These are phyloP conservation scores for Berberis vulgaris DNA, from an alignment of 164 flowering plant species.

Conservation along the genomic window DNA sequence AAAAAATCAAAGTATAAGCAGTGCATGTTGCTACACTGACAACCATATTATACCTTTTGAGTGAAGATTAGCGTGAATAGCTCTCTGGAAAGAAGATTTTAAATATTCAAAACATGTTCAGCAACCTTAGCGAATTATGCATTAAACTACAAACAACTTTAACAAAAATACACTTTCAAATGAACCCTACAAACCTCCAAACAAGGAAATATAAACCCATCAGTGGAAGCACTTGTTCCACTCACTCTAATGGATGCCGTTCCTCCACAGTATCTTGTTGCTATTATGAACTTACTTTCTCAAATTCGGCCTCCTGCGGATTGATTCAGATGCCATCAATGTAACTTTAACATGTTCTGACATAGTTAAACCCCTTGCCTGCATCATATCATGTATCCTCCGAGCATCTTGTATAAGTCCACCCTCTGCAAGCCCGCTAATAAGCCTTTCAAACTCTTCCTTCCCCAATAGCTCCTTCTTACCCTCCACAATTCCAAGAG, in stretches of 20 bases:
- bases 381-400: constrained; percentile 45
- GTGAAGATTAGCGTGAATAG: too few species aligned
- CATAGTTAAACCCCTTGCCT: constrained; percentile 42
- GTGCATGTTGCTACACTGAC: too few species aligned
- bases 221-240: neutral
- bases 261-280: neutral
- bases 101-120: too few species aligned
- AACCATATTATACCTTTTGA: too few species aligned
- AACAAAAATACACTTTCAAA: too few species aligned
- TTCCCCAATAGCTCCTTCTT: constrained; percentile 49
- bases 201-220: too few species aligned
- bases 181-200: too few species aligned
- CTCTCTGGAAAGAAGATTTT: too few species aligned
- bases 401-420: constrained; percentile 56
- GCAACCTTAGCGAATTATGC: too few species aligned
- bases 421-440: constrained; percentile 48
- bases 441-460: constrained; percentile 57
- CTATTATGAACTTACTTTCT: neutral
- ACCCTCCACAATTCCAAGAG: constrained; percentile 57
- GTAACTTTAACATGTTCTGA: constrained; percentile 35
- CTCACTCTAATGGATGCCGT: neutral
- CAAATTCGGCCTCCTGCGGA: neutral
- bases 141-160: too few species aligned
- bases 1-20: too few species aligned
- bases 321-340: constrained; percentile 29